A percentile compares a stretch with the other conserved stretches of the same genome.
phyloP scores from a whole-genome alignment of 1,139 yeast genomes.

The Geotrichum fermentans region DNA sequence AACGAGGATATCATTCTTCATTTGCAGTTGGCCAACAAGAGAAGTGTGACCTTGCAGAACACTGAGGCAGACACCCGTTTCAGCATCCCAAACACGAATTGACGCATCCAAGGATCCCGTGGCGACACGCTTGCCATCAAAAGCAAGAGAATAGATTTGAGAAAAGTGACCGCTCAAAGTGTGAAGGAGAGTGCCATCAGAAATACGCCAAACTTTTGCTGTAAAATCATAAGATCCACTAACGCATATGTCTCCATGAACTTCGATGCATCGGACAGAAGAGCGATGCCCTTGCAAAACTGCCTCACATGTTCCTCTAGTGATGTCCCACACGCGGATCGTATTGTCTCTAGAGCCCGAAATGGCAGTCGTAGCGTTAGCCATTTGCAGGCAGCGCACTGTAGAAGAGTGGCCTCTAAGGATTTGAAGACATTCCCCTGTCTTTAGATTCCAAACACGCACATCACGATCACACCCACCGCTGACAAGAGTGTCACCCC shows the following conservation, averaged over 20 bases:
- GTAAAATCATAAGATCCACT: conserved; percentile 88
- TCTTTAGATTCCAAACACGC: conserved; percentile 79
- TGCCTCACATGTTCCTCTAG: conserved; percentile 65
- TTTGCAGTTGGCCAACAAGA: conserved; percentile 74
- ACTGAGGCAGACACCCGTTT: conserved; percentile 71
- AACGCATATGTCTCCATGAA: conserved; percentile 43
- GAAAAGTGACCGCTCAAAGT: conserved; percentile 82
- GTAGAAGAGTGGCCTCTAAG: conserved; percentile 90
- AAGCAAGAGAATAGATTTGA: conserved; percentile 79
- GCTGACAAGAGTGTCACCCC: conserved; percentile 71
- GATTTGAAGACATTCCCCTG: conserved; percentile 71
- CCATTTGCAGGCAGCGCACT: conserved; percentile 83
- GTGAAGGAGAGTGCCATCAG: conserved; percentile 67
- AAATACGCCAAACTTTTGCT: conserved; percentile 81
- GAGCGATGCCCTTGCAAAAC: conserved; percentile 70
- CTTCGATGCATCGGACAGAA: conserved; percentile 73
- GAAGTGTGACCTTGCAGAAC: conserved; percentile 71
- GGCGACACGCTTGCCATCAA: conserved; percentile 71
- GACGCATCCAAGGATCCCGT: conserved; percentile 91
- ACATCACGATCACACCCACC: conserved; percentile 91
- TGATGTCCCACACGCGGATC: conserved; percentile 85
- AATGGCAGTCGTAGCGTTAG: conserved; percentile 66
- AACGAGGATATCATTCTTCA: conserved; percentile 79
- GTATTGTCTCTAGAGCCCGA: conserved; percentile 90
- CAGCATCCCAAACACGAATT: conserved; percentile 85